Percentiles rank a stretch among this genome's conserved stretches.
Evolutionary conservation across 2,329 filamentous ascomycete species (phyloP).

Genomic region (Blastomyces emzantsi): DNA sequence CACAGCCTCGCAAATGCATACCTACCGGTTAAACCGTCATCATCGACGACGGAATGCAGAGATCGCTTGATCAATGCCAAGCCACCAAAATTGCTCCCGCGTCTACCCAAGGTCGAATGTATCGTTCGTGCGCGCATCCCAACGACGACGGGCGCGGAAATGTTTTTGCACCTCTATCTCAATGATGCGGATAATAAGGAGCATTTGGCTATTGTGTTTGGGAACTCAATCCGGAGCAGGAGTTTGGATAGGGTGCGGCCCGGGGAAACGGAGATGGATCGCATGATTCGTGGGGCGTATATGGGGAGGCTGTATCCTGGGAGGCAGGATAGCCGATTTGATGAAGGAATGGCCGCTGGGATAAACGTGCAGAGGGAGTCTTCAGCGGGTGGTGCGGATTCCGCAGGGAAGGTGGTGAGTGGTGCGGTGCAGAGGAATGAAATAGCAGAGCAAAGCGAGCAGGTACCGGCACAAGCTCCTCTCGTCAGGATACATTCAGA

Average conservation of each 20-base stretch:
- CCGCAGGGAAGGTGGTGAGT: not conserved
- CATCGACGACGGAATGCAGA: slow-evolving; percentile 19
- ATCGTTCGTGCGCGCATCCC: slow-evolving; percentile 91
- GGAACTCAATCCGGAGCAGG: slow-evolving; percentile 66
- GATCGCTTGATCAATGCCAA: slow-evolving; percentile 37
- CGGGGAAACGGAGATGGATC: slow-evolving; percentile 45
- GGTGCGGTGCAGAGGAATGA: slow-evolving; percentile 1
- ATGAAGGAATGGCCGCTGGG: slow-evolving; percentile 25
- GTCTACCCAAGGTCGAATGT: slow-evolving; percentile 79
- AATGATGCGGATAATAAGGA: slow-evolving; percentile 94
- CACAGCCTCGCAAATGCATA: slow-evolving; percentile 27
- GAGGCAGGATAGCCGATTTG: slow-evolving; percentile 62
- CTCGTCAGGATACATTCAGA: slow-evolving; percentile 94
- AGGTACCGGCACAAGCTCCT: slow-evolving; percentile 40
- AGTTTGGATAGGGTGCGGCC: slow-evolving; percentile 43
- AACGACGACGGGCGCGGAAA: slow-evolving; percentile 82
- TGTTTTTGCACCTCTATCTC: slow-evolving; percentile 92
- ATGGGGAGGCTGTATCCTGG: slow-evolving; percentile 80
- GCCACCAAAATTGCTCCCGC: slow-evolving; percentile 62
- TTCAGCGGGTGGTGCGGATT: not conserved
- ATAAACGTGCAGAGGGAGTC: slow-evolving; percentile 7
- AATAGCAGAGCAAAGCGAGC: slow-evolving; percentile 16
- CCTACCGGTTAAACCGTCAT: slow-evolving; percentile 22
- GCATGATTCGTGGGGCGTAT: slow-evolving; percentile 93
- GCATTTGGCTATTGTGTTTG: slow-evolving; percentile 95